Evolutionary conservation across 139 green algal genomes (phyloP), one percentile per base, ranked within the genome.

Genomic region (Dunaliella sp.): DNA sequence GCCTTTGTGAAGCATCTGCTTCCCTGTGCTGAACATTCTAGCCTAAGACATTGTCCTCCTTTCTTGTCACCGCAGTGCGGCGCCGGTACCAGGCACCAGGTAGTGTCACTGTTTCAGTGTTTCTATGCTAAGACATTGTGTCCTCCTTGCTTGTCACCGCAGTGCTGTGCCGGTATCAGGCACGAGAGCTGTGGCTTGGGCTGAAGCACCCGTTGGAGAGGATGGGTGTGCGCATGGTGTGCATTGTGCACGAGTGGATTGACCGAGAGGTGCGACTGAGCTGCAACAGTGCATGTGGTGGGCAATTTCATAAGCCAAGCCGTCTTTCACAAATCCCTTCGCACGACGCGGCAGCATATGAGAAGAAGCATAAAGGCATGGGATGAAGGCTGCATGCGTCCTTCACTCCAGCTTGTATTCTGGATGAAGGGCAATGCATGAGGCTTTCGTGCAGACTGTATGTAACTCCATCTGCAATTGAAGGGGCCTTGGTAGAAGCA

Each of bases 111-210:
- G 73, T 22, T 65, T 65, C 73, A 78, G 73, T 28, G 7, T 33
- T 78, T 36, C 12, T 78, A 33, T 78, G 73, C 73, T 36, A 24
- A 21, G 21, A 24, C 58, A 30, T 21, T 74, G 58, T 74, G 58
- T 21, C 73, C n/a, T 81, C 30, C 1, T 21, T 24, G 3, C 76
- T 81, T 81, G n/a, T n/a, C n/a, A n/a, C n/a, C n/a, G 76, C 76
- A 81, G 76, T 81, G 76, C n/a, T 81, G n/a, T 81, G 76, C n/a
- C 76, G 76, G 30, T 81, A 81, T 31, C 76, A 81, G n/a, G 76
- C 76, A 31, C 76, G 76, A 24, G 76, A 81, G 76, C 76, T 81
- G n/a, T 81, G 76, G 76, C n/a, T 81, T 2, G 76, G 76, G 7
- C n/a, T 81, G 30, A 81, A 81, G 31, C 36, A 81, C 31, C 76